Base-by-base conservation (phyloP, 1,139 yeast species). In the Hansenula anomala region DNA sequence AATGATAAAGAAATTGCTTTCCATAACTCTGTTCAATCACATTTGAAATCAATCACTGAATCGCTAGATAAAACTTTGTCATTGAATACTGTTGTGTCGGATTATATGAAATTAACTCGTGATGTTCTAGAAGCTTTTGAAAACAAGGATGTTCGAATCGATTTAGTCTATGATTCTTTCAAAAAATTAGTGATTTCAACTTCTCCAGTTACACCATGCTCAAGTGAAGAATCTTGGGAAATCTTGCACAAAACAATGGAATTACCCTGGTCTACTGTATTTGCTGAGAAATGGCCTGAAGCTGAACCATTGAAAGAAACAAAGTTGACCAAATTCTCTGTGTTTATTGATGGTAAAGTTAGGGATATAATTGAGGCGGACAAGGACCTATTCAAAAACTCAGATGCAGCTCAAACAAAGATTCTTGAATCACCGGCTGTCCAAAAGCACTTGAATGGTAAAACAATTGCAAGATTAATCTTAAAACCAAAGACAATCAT, bases 181-280 rank as follows among this genome's bases (percentile, higher is more conserved):
- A 66, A 70, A 49, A 77, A 74, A 37, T 62, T 90, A 13, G 53
- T 86, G 30, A 64, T 75, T 14, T 55, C 75, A 10, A 74, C 82
- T 66, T 66, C 89, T 0, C 95, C 95, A 1, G 81, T 88, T 1
- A 74, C 86, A 0, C 98, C 98, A 0, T 74, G 82, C 13, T 72
- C 79, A 6, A 76, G 90, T 1, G 97, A 90, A 54, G 97, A 92
- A 60, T 73, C 84, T 30, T 83, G 94, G 81, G 86, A 82, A 44
- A 49, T 59, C 2, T 52, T 86, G 4, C 66, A 63, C 11, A 36
- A 44, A 1, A 56, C 60, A 3, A 53, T 60, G 25, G 55, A 55
- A 0, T 36, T 42, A 18, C 47, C 56, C 2, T 74, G 82, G 76
- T 55, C 56, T 8, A 74, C 89, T 0, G 68, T 87, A 11, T 77